Conservation (phyloP, 805 yeast species). For the Schwanniomyces polymorphus region DNA sequence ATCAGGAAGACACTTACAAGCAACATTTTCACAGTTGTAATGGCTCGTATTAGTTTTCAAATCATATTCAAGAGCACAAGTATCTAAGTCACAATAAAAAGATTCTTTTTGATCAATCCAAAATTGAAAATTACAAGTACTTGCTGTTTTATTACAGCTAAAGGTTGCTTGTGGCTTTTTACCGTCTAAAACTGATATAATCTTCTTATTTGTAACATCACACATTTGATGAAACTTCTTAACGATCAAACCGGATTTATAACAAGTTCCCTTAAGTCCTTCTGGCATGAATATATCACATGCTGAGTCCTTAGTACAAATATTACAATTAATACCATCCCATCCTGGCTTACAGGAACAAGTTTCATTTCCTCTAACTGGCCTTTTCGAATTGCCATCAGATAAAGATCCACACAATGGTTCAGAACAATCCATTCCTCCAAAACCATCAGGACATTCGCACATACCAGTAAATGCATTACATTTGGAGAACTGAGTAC, state of each 20-base stretch:
- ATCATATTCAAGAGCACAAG: constrained; percentile 73
- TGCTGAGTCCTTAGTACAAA: constrained; percentile 70
- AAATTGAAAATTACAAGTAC: constrained; percentile 83
- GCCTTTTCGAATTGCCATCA: constrained; percentile 62
- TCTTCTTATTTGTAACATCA: constrained; percentile 88
- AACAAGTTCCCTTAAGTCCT: constrained; percentile 83
- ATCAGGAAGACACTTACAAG: constrained; percentile 91
- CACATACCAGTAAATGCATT: constrained; percentile 87
- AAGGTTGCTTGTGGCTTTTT: constrained; percentile 89
- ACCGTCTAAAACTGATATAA: constrained; percentile 76
- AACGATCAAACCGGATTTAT: constrained; percentile 79
- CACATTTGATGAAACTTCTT: constrained; percentile 86
- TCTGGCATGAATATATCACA: constrained; percentile 91
- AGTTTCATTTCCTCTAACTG: constrained; percentile 51
- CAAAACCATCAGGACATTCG: constrained; percentile 90
- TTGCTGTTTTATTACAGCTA: constrained; percentile 70
- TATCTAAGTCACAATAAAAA: constrained; percentile 79
- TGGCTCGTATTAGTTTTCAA: constrained; percentile 63
- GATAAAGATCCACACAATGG: constrained; percentile 85
- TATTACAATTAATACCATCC: constrained; percentile 91
- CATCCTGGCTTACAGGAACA: constrained; percentile 87
- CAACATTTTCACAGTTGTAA: constrained; percentile 72
- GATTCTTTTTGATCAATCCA: constrained; percentile 93
- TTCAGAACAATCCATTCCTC: constrained; percentile 86
- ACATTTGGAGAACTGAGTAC: constrained; percentile 89